Evolutionary conservation across 2,329 filamentous ascomycete species (phyloP).

Genomic region (Diplodia corticola): DNA sequence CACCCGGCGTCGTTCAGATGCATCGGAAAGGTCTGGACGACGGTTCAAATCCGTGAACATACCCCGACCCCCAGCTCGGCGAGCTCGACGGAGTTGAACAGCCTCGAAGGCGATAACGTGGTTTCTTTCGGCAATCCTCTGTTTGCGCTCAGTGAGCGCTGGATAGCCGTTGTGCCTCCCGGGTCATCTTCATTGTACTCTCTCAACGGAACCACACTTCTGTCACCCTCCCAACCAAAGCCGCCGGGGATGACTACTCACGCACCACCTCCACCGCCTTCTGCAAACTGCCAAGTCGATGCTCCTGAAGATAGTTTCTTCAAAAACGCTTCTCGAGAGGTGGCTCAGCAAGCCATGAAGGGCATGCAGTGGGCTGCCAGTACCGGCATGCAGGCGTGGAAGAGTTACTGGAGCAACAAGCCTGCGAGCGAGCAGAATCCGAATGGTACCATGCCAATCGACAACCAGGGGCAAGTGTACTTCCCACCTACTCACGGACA

Average conservation of each 20-base stretch:
- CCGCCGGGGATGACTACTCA: constrained; percentile 59
- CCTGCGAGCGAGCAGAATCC: constrained; percentile 23
- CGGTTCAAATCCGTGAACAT: constrained; percentile 61
- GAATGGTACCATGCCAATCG: constrained; percentile 25
- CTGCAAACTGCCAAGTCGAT: constrained; percentile 67
- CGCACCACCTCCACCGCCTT: constrained; percentile 68
- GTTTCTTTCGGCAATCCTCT: constrained; percentile 61
- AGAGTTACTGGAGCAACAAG: constrained; percentile 70
- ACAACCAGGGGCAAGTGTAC: constrained; percentile 46
- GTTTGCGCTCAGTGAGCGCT: constrained; percentile 68
- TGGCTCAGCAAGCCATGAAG: constrained; percentile 75
- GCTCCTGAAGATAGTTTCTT: constrained; percentile 72
- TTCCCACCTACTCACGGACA: constrained; percentile 77
- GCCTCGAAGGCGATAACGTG: constrained; percentile 34
- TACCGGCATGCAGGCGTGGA: constrained; percentile 75
- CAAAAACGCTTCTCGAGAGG: constrained; percentile 76
- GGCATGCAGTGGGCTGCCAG: constrained; percentile 75
- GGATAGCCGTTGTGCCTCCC: constrained; percentile 76
- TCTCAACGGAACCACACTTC: constrained; percentile 65
- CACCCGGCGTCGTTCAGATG: constrained; percentile 56
- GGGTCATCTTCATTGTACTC: constrained; percentile 70
- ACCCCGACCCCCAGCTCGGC: constrained; percentile 36
- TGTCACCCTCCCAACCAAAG: constrained; percentile 52
- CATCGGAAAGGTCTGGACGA: constrained; percentile 90
- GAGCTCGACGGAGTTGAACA: constrained; percentile 37